These are phyloP conservation scores for Aspergillus unguis DNA, from an alignment of 2,329 filamentous ascomycete genomes.

Conservation along the genomic window DNA sequence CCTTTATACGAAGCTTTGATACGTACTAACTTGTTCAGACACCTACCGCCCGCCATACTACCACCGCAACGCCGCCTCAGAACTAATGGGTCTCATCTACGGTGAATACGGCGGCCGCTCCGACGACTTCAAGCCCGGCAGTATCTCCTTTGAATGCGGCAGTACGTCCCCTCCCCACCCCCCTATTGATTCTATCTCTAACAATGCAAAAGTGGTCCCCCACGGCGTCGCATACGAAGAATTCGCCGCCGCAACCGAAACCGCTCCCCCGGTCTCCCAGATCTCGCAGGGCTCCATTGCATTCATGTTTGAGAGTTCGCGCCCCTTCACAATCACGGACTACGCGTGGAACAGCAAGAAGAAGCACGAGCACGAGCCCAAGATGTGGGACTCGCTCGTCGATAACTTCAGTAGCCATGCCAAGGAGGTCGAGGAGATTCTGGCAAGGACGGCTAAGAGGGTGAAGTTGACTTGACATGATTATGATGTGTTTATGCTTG, in stretches of 20 bases:
- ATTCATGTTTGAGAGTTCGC: conserved; percentile 36
- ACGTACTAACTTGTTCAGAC: conserved; percentile 16
- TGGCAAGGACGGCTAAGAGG: conserved; percentile 31
- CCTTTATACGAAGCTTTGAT: too few species aligned
- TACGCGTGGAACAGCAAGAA: conserved; percentile 37
- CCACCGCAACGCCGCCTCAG: conserved; percentile 41
- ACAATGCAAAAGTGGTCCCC: conserved; percentile 29
- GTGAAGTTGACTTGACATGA: neutral
- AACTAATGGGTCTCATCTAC: conserved; percentile 40
- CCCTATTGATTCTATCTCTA: too few species aligned
- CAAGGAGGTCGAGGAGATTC: conserved; percentile 47
- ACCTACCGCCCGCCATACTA: conserved; percentile 44
- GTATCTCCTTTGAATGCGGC: conserved; percentile 36
- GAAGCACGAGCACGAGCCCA: conserved; percentile 47
- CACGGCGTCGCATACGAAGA: conserved; percentile 37
- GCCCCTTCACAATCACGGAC: conserved; percentile 36
- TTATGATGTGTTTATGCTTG: neutral
- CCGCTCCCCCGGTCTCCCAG: conserved; percentile 25
- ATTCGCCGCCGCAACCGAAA: conserved; percentile 31
- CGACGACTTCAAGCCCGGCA: conserved; percentile 33
- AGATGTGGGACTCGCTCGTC: conserved; percentile 55
- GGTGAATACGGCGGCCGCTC: conserved; percentile 35
- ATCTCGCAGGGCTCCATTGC: conserved; percentile 35
- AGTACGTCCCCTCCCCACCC: too few species aligned
- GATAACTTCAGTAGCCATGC: conserved; percentile 51